phyloP scores from a whole-genome alignment of 257 asterid species.

The Solanum etuberosum region DNA sequence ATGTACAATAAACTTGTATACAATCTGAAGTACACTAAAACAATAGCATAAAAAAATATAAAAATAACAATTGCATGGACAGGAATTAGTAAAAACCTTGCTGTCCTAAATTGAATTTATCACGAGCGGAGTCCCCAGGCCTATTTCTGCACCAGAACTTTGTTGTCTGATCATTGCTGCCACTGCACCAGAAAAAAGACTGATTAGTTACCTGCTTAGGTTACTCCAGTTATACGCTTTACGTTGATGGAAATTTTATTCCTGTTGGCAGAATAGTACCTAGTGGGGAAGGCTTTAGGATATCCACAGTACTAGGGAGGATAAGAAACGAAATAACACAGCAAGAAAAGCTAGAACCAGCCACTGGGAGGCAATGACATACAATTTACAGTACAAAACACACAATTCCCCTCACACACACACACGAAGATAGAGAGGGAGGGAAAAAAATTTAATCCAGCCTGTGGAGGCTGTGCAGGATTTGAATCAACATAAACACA shows the following conservation, averaged over 20 bases:
- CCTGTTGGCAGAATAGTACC: neutral
- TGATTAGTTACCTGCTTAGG: neutral
- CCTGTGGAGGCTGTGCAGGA: neutral
- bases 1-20: neutral
- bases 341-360: neutral
- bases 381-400: neutral
- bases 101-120: slow-evolving; percentile 51
- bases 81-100: slow-evolving; percentile 36
- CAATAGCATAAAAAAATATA: neutral
- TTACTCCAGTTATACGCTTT: neutral
- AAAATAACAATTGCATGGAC: neutral
- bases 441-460: neutral
- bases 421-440: neutral
- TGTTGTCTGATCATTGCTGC: slow-evolving; percentile 92
- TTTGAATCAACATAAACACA: neutral
- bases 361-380: neutral
- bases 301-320: neutral
- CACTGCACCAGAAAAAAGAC: slow-evolving; percentile 59
- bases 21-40: neutral
- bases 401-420: neutral
- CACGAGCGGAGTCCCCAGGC: slow-evolving; percentile 94
- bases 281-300: neutral
- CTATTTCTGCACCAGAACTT: slow-evolving; percentile 99
- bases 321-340: neutral
- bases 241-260: neutral